Evolutionary conservation across 371 early-diverging fungal genomes (phyloP).

Genomic region (Mucor plumbeus): DNA sequence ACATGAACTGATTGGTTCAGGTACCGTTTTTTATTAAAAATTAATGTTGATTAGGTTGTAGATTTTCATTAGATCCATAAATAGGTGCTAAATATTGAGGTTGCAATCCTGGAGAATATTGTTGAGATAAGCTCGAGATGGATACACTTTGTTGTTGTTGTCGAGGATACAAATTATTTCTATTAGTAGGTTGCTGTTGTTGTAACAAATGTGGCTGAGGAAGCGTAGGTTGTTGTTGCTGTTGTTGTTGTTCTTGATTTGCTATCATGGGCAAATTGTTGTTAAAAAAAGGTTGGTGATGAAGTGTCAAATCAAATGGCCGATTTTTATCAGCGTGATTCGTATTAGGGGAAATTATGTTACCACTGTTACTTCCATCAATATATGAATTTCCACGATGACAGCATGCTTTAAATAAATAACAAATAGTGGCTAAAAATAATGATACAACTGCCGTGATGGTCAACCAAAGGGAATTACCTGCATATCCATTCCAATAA

Average conservation of each 20-base stretch:
- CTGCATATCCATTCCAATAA: constrained; percentile 33
- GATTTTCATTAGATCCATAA: constrained; percentile 5
- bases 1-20: not conserved
- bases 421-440: constrained; percentile 20
- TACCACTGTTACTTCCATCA: not conserved
- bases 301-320: constrained; percentile 9
- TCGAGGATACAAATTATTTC: not conserved
- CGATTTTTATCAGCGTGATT: not conserved
- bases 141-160: not conserved
- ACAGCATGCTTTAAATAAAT: constrained; percentile 14
- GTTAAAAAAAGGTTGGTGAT: not conserved
- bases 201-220: constrained; percentile 2
- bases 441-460: constrained; percentile 30
- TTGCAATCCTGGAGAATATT: constrained; percentile 6
- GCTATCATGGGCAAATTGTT: not conserved
- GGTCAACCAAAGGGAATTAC: constrained; percentile 37
- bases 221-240: not conserved
- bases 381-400: not conserved
- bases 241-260: not conserved
- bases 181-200: not conserved
- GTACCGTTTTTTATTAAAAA: not conserved
- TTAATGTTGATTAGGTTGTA: not conserved
- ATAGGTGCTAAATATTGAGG: constrained; percentile 4
- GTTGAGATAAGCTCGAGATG: constrained; percentile 4
- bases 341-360: not conserved